Evolutionary conservation across 1,284 basidiomycete genomes (phyloP), one percentile per base, ranked within the genome.

Genomic region (Omphalotus olearius): DNA sequence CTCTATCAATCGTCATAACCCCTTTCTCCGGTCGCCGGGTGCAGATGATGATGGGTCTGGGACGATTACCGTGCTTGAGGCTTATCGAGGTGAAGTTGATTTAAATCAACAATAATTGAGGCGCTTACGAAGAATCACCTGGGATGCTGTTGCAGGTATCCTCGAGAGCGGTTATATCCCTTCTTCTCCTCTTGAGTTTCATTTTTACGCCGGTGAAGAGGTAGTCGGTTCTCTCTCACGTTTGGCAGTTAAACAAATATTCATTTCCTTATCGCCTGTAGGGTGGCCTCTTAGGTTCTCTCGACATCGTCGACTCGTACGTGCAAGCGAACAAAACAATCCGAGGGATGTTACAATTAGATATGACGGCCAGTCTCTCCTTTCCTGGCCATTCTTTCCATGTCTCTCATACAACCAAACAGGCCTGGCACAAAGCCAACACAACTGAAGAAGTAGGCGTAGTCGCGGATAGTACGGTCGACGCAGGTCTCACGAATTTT

Each of bases 191-290:
- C 70, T 83, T 46, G 80, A 83, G 60, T 78, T 80, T 62, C 78
- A 81, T 66, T 83, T 71, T 65, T 82, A 75, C 62, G 72, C 72
- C 4, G 78, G 74, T 1, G 79, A 82, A 60, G 79, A 81, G 63
- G 73, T 57, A 16, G 36, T 23, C 3, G 16, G 9, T n/a, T 20
- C 9, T 16, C 20, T 5, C 39, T 14, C 7, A 20, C 16, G 16
- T 18, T 7, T 30, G 3, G 25, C 3, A n/a, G 5, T 16, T 14
- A 7, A n/a, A 45, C 43, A 41, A 42, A 42, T 14, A 13, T 4
- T 18, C 16, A 6, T 42, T 9, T 23, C 26, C 41, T 42, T 4
- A 1, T 30, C 10, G n/a, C 23, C 30, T 47, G 2, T 25, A 59
- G 52, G 54, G 74, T 14, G 79, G 80, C 14, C 64, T 82, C 4